phyloP scores from a whole-genome alignment of 164 flowering plant genomes.

The Hamamelis virginiana region DNA sequence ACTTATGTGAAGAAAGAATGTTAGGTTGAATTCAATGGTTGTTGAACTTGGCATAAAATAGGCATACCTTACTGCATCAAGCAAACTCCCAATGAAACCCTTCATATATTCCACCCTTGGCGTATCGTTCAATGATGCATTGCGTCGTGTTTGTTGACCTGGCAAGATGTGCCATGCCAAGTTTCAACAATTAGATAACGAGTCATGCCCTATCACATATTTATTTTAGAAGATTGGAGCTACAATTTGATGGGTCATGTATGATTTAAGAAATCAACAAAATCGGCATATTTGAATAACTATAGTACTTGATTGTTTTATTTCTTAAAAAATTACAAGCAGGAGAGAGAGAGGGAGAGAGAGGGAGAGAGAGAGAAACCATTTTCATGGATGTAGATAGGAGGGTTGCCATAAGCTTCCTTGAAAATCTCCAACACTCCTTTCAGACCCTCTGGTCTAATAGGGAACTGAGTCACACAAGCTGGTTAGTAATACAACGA shows the following conservation, averaged over 20 bases:
- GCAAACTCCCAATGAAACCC: slow-evolving; percentile 26
- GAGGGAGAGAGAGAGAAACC: slow-evolving; percentile 32
- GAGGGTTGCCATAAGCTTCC: slow-evolving; percentile 33
- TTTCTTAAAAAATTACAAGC: no score
- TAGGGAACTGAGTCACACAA: slow-evolving; percentile 17
- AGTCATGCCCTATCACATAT: no score
- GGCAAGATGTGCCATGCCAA: not conserved
- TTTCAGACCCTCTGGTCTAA: slow-evolving; percentile 29
- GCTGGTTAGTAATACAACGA: not conserved
- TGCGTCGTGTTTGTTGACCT: slow-evolving; percentile 24
- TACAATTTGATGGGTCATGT: no score
- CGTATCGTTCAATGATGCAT: slow-evolving; percentile 27
- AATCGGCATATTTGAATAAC: no score
- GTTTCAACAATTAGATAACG: not conserved
- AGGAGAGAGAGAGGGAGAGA: no score
- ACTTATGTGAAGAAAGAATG: no score
- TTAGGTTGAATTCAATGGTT: no score
- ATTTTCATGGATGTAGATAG: slow-evolving; percentile 41
- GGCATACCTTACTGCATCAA: slow-evolving; percentile 41
- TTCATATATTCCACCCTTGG: slow-evolving; percentile 32
- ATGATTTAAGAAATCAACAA: no score
- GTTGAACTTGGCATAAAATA: not conserved
- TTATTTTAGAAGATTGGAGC: no score
- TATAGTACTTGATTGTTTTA: no score
- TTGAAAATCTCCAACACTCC: slow-evolving; percentile 31